A percentile compares a stretch with the other conserved stretches of the same genome.
Evolutionary conservation across 495 filamentous ascomycete species (phyloP).

Genomic region (Trypethelium eluteriae): DNA sequence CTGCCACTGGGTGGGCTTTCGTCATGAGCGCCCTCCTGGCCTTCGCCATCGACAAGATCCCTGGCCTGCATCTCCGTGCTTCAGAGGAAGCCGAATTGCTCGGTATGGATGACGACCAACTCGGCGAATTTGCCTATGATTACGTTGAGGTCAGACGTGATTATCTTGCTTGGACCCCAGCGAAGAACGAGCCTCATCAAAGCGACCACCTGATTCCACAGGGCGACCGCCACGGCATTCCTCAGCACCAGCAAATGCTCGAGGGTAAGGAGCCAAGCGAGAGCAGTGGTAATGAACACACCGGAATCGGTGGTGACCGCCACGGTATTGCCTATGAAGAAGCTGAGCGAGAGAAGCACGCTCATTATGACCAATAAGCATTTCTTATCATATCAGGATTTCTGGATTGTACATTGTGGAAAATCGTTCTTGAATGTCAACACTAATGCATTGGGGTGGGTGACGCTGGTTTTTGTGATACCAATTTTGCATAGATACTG

Average conservation of each 20-base stretch:
- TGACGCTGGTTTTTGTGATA: constrained; percentile 1
- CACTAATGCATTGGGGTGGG: neutral
- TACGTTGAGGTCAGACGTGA: constrained; percentile 97
- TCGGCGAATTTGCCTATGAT: constrained; percentile 98
- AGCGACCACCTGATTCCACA: constrained; percentile 57
- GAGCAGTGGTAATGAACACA: constrained; percentile 37
- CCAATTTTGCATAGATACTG: neutral
- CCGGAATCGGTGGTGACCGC: constrained; percentile 36
- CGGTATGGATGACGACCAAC: constrained; percentile 98
- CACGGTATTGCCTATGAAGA: constrained; percentile 28
- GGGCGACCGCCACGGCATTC: constrained; percentile 72
- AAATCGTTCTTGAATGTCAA: neutral
- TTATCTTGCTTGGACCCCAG: constrained; percentile 94
- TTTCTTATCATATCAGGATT: neutral
- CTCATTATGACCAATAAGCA: constrained; percentile 23
- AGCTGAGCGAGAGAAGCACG: constrained; percentile 22
- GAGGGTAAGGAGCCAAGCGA: constrained; percentile 52
- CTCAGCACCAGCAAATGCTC: constrained; percentile 66
- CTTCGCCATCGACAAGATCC: constrained; percentile 74
- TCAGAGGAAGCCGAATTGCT: constrained; percentile 94
- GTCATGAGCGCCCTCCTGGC: constrained; percentile 77
- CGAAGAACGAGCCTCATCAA: constrained; percentile 56
- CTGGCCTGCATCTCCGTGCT: constrained; percentile 84
- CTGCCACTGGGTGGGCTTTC: constrained; percentile 68
- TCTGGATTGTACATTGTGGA: neutral